These are phyloP conservation scores for Sanghuangporus weigelae DNA, from an alignment of 1,284 basidiomycete genomes.

Conservation along the genomic window DNA sequence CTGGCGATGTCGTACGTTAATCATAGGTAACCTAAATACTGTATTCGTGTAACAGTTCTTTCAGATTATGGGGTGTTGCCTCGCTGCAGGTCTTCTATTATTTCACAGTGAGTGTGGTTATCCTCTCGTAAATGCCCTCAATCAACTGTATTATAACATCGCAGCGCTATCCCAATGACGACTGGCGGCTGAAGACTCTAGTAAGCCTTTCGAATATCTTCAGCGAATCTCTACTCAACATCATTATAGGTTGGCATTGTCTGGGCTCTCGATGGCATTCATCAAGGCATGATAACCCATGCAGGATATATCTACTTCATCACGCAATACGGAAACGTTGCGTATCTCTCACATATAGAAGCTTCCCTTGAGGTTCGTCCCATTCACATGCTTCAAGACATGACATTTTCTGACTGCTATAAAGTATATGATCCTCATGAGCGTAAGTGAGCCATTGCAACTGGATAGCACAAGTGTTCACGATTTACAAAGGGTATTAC, in stretches of 20 bases:
- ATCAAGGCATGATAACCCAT: conserved; percentile 14
- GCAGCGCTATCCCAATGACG: background rate
- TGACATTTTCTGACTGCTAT: background rate
- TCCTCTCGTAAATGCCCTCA: background rate
- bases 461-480: background rate
- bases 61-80: background rate
- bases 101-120: background rate
- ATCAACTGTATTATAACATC: background rate
- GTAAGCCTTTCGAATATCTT: background rate
- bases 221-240: background rate
- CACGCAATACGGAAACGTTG: conserved; percentile 1
- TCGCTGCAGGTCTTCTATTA: background rate
- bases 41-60: background rate
- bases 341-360: background rate
- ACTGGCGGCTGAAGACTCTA: background rate
- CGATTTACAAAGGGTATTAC: background rate
- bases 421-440: background rate
- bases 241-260: conserved; percentile 1
- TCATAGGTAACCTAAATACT: background rate
- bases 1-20: background rate
- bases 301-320: conserved; percentile 12
- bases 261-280: conserved; percentile 13
- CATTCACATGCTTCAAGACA: background rate
- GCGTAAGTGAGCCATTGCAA: background rate
- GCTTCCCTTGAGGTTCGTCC: background rate